A percentile compares a stretch with the other conserved stretches of the same genome.
These are phyloP conservation scores for Pseudoneurospora amorphoporcata DNA, from an alignment of 495 filamentous ascomycete genomes.

Conservation along the genomic window DNA sequence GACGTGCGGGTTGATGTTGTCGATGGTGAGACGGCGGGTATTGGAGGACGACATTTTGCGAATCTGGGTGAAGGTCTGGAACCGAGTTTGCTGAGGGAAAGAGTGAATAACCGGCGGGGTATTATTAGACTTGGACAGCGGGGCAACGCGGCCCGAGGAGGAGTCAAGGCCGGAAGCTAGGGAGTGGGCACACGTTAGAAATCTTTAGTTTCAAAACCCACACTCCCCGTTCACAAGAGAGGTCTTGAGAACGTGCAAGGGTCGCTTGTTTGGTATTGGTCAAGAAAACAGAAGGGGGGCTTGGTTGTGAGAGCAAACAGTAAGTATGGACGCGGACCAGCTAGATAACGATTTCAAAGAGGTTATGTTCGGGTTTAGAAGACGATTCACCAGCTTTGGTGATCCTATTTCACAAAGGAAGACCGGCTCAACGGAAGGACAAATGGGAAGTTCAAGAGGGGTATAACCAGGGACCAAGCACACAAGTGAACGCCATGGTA, in stretches of 20 bases:
- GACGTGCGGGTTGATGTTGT: slow-evolving; percentile 88
- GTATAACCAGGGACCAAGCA: background rate
- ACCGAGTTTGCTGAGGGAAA: background rate
- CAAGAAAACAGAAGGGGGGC: background rate
- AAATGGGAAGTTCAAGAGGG: background rate
- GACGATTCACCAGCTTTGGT: background rate
- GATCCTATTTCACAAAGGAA: background rate
- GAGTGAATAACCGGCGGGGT: slow-evolving; percentile 7
- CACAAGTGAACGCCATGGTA: background rate
- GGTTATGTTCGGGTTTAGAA: background rate
- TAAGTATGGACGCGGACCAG: background rate
- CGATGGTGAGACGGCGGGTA: slow-evolving; percentile 53
- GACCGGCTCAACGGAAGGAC: background rate
- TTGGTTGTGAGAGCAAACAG: background rate
- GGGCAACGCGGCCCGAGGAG: slow-evolving; percentile 10
- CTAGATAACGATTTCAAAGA: background rate
- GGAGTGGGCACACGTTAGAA: background rate
- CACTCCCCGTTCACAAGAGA: background rate
- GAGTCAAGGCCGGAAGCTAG: background rate
- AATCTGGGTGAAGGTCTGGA: slow-evolving; percentile 10
- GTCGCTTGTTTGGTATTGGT: background rate
- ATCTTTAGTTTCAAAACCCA: background rate
- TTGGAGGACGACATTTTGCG: slow-evolving; percentile 25
- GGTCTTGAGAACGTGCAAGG: background rate
- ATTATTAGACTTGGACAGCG: slow-evolving; percentile 10